Percentiles rank a stretch among this genome's conserved stretches.
Conservation (phyloP, 148 eudicot species). For the Pharnaceum exiguum region DNA sequence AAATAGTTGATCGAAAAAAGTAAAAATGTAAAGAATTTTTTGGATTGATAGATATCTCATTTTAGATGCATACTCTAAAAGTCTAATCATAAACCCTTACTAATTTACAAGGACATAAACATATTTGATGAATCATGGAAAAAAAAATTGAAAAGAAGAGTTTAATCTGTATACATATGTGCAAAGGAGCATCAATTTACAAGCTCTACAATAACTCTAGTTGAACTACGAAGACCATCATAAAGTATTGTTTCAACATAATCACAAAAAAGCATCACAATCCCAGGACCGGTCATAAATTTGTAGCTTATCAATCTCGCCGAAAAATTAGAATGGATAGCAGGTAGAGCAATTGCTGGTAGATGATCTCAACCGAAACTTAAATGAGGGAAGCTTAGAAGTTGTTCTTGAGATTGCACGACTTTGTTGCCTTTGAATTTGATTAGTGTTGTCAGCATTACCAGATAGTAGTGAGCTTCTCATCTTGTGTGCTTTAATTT, state of each 20-base stretch:
- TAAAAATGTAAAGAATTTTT: too few species aligned
- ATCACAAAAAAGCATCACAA: neutral
- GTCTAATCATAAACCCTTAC: too few species aligned
- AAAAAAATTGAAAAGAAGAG: neutral
- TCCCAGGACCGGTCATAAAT: neutral
- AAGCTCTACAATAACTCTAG: too few species aligned
- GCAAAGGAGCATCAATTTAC: conserved; percentile 10
- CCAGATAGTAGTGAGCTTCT: conserved; percentile 35
- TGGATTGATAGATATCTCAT: too few species aligned
- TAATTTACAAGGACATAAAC: neutral
- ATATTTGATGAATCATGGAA: neutral
- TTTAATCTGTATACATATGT: conserved; percentile 1
- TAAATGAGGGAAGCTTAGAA: conserved; percentile 23
- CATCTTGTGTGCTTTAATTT: conserved; percentile 70
- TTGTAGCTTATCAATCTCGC: neutral
- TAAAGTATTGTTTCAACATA: neutral
- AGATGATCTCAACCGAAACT: conserved; percentile 17
- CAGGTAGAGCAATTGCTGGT: conserved; percentile 29
- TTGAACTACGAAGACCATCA: too few species aligned
- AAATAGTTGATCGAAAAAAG: too few species aligned
- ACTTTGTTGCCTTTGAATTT: neutral
- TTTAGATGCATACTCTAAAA: too few species aligned
- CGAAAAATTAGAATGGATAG: conserved; percentile 8
- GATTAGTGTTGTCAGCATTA: neutral
- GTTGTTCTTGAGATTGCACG: conserved; percentile 13